A percentile compares a stretch with the other conserved stretches of the same genome.
These are phyloP conservation scores for Mycena latifolia DNA, from an alignment of 768 basidiomycete species.

Conservation along the genomic window DNA sequence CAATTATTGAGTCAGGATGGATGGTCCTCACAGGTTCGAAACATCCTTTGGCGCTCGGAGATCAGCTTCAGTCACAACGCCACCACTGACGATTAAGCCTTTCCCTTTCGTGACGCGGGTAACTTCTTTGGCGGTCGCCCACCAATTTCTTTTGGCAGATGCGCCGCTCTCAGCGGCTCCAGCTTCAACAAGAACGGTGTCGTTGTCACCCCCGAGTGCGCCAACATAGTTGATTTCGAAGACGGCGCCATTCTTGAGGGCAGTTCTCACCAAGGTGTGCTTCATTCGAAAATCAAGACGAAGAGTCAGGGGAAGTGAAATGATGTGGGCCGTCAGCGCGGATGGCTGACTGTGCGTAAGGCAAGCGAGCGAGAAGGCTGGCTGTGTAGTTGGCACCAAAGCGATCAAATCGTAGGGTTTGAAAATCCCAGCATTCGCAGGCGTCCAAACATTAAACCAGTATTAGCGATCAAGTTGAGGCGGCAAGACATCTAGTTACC, in stretches of 20 bases:
- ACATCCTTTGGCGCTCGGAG: constrained; percentile 80
- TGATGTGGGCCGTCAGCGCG: constrained; percentile 82
- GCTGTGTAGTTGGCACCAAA: constrained; percentile 77
- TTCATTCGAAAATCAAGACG: constrained; percentile 86
- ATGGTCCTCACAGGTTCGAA: constrained; percentile 73
- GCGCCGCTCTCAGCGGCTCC: constrained; percentile 66
- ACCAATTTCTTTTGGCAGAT: constrained; percentile 82
- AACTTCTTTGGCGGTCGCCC: constrained; percentile 83
- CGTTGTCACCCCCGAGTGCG: constrained; percentile 74
- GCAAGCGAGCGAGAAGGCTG: constrained; percentile 83
- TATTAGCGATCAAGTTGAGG: not conserved
- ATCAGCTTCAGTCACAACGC: constrained; percentile 70
- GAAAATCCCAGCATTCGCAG: constrained; percentile 73
- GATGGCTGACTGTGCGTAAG: constrained; percentile 85
- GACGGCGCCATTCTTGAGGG: constrained; percentile 84
- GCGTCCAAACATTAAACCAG: constrained; percentile 60
- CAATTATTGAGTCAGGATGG: not conserved
- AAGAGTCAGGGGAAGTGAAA: constrained; percentile 81
- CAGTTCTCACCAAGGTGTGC: constrained; percentile 85
- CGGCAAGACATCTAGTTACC: constrained; percentile 53
- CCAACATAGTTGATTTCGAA: constrained; percentile 88
- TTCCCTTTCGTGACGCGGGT: constrained; percentile 86
- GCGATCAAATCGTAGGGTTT: constrained; percentile 82
- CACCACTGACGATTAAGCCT: constrained; percentile 79
- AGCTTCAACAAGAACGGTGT: constrained; percentile 56